Base-by-base conservation (phyloP, 768 basidiomycete species). In the Tulasnella sp. region DNA sequence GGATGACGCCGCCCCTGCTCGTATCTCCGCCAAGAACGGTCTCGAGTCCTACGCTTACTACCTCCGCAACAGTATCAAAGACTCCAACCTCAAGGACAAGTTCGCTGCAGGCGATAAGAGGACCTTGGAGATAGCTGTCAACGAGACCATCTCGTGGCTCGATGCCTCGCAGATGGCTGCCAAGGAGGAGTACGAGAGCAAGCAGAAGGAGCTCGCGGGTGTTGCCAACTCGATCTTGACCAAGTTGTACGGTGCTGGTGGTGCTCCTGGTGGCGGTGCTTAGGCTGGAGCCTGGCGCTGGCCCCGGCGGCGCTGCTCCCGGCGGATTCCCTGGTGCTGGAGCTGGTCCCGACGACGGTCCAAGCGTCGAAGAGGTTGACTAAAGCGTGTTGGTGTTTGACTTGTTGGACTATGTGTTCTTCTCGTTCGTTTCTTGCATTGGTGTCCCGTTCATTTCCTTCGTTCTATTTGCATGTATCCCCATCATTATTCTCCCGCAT, bases 21-120 rank as follows among this genome's bases (percentile, higher is more conserved):
- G 82, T 37, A 83, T 82, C 80, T 54, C 78, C 34, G 80, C 84
- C 81, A 85, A 85, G 83, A 86, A 86, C 84, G 83, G 81, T 39
- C 81, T 86, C 79, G 85, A 86, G 81, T 83, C 83, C 2, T 86
- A 85, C 82, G 82, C 85, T 42, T 86, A 85, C 84, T 84, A 83
- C 78, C 82, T 86, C 80, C 82, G 84, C 78, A 82, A 84, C 80
- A 84, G 85, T 71, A 79, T 85, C 45, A 78, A 82, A 73, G 83
- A 83, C 75, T 83, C 83, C 76, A 80, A 82, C 74, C 82, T 86
- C 73, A 80, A 84, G 77, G 79, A 82, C 80, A 85, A 85, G 81
- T 80, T 85, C 80, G 82, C 85, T 15, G 80, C 79, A 17, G 79
- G 52, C 5, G 83, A 83, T 82, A 82, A 82, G 82, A 79, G 80